Base-by-base conservation (phyloP, 164 flowering plant genomes). In the Magnolia changhungtana region DNA sequence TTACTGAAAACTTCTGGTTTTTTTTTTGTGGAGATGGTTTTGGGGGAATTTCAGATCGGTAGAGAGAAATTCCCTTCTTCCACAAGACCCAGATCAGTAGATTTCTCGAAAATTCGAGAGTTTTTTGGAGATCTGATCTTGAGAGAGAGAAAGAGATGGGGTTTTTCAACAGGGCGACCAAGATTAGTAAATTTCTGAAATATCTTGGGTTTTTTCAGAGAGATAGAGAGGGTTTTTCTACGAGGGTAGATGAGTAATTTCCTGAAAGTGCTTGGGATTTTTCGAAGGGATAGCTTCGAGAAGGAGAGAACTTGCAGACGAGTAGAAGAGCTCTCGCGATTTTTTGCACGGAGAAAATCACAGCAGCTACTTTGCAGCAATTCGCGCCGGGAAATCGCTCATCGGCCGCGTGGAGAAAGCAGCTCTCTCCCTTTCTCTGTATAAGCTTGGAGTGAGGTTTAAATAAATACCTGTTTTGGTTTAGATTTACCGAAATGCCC, bases 321-420 rank as follows among this genome's bases (percentile, higher is more conserved):
- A 65, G 37, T 20, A 58, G 63, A 58, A 58, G 19, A 58, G 63
- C 63, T 58, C 63, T 13, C 4, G 6, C 4, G 45, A 37, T 37
- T 31, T 31, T 31, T 31, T 1, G 37, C 37, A 37, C 45, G 61
- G 16, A 55, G 18, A 55, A 64, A 20, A 19, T 4, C n/a, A 16
- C n/a, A 21, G 23, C 67, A 0, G 24, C 13, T 18, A 8, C 49
- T 65, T 8, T 61, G 74, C 37, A 69, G 74, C 61, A 61, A 70
- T 70, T 76, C 58, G 67, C 45, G 78, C 74, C 74, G 72, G 78
- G 21, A 70, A 71, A 71, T 71, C 72, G 78, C 52, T 63, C 45
- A 8, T 21, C 74, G 69, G 74, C 59, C 70, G 68, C 63, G 78
- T 71, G 70, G 67, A 29, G 24, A 20, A 20, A 55, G 61, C 4